Evolutionary conservation across 805 yeast species (phyloP), one percentile per base, ranked within the genome.

Genomic region (Kuraishia hungarica): DNA sequence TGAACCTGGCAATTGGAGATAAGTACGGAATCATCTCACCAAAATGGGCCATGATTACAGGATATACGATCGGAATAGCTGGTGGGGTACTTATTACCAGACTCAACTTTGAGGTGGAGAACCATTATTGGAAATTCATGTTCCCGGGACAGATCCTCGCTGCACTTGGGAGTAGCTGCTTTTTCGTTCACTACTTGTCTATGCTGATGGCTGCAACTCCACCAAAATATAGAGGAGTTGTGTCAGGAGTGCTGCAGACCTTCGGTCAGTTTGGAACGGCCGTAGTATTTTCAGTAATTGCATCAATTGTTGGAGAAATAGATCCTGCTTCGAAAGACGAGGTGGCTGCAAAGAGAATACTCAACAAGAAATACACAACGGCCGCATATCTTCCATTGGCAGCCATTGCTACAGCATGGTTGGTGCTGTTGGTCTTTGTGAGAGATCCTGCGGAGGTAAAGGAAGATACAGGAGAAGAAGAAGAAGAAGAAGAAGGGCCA

Each of bases 241-340:
- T 73, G 2, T 56, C 71, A 5, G 79, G 75, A 1, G 58, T 73
- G 5, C 62, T 67, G 43, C 71, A 67, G 56, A 71, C 77, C 0
- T 56, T 62, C 15, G 70, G 68, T 0, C 78, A 73, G 59, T 55
- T 72, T 28, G 72, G 72, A 0, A 55, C 61, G 19, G 60, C 70
- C 51, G 43, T 71, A n/a, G 67, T 68, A 0, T 59, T 61, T 46
- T 66, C 73, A 4, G 53, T 68, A 8, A 39, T 61, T 1, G 53
- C 69, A 1, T 59, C 70, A 5, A 54, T 71, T 1, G 22, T 68
- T 6, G 72, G 72, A 24, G 49, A 47, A 22, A 21, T 47, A 2
- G 22, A 20, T 22, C 49, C 22, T 11, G 49, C 22, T 10, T 21
- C 24, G 3, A 22, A 20, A 20, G 4, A 21, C 24, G 49, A 47